Conservation (phyloP, 2,329 filamentous ascomycete species). For the Annulohypoxylon truncatum region DNA sequence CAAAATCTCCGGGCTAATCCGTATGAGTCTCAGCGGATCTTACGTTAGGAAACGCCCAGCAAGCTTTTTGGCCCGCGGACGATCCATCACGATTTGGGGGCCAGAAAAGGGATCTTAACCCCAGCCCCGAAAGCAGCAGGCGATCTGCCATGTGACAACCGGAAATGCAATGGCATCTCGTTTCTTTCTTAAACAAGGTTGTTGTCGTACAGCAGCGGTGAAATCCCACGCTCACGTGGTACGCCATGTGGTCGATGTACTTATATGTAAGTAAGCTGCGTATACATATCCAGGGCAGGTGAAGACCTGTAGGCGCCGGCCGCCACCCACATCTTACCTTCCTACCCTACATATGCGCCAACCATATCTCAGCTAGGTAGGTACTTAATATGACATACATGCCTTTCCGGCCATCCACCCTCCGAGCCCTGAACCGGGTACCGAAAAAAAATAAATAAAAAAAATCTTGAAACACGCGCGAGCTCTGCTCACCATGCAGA, state of each 20-base stretch:
- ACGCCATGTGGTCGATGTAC: conserved; percentile 1
- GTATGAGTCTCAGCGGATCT: conserved; percentile 17
- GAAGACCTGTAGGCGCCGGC: conserved; percentile 19
- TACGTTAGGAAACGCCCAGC: conserved; percentile 5
- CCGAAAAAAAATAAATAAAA: too few species aligned
- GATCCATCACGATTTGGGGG: background rate
- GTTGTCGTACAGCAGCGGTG: background rate
- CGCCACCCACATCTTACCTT: conserved; percentile 12
- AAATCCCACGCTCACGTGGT: conserved; percentile 27
- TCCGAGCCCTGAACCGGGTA: conserved; percentile 1
- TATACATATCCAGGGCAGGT: background rate
- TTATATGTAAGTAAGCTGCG: conserved; percentile 1
- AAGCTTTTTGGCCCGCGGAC: background rate
- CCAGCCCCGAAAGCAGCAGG: background rate
- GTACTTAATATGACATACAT: background rate
- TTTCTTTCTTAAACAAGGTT: background rate
- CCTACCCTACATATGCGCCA: too few species aligned
- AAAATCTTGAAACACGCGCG: conserved; percentile 19
- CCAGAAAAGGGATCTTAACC: background rate
- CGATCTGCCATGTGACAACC: conserved; percentile 12
- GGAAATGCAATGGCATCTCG: conserved; percentile 6
- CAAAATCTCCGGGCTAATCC: conserved; percentile 2
- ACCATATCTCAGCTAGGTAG: background rate
- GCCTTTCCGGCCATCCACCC: background rate
- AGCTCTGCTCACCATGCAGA: background rate